A percentile compares a stretch with the other conserved stretches of the same genome.
These are phyloP conservation scores for Metschnikowia baotianmanensis DNA, from an alignment of 805 yeast species.

Conservation along the genomic window DNA sequence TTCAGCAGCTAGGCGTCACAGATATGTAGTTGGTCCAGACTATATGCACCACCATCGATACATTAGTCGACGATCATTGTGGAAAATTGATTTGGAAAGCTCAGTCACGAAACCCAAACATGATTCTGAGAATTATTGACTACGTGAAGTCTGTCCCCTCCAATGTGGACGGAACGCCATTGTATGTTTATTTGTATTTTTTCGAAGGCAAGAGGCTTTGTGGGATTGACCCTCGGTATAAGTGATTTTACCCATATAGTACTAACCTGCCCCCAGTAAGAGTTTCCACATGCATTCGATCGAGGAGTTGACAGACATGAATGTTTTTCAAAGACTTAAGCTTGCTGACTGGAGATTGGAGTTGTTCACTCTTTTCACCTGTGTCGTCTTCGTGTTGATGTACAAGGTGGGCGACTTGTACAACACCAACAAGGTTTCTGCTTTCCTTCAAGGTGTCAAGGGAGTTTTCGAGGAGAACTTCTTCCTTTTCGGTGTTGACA, in stretches of 20 bases:
- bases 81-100: neutral
- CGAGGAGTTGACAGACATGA: constrained; percentile 58
- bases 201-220: neutral
- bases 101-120: constrained; percentile 1
- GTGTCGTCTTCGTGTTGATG: constrained; percentile 46
- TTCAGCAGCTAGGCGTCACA: too few relatives aligned
- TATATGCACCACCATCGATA: constrained; percentile 2
- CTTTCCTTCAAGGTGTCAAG: constrained; percentile 48
- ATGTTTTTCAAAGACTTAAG: constrained; percentile 55
- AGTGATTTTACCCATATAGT: neutral
- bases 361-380: constrained; percentile 49
- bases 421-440: constrained; percentile 56
- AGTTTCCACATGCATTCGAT: constrained; percentile 29
- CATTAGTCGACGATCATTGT: constrained; percentile 5
- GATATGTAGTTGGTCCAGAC: too few relatives aligned
- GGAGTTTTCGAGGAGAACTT: constrained; percentile 65
- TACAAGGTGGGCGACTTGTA: constrained; percentile 58
- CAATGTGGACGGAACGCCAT: constrained; percentile 20
- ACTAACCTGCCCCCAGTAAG: constrained; percentile 15
- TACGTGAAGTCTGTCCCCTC: constrained; percentile 17
- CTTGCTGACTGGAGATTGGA: constrained; percentile 80
- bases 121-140: constrained; percentile 15
- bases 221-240: neutral
- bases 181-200: constrained; percentile 13
- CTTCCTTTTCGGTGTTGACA: constrained; percentile 66